Conservation (phyloP, 495 filamentous ascomycete species). For the Aspergillus cavernicola region DNA sequence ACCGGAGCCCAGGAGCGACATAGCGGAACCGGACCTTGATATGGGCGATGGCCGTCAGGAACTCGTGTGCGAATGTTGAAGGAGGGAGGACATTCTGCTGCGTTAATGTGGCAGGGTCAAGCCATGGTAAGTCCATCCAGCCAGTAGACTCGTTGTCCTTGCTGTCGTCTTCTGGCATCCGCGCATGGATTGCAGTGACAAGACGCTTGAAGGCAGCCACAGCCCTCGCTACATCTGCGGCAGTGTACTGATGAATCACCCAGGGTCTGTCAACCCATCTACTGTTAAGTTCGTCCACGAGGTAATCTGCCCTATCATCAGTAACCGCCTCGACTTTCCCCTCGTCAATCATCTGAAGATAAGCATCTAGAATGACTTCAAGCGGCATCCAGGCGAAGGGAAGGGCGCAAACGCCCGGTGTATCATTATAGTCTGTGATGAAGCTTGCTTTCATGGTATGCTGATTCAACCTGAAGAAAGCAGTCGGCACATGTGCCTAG, state of each 20-base stretch:
- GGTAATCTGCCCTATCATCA: not conserved
- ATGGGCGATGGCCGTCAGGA: not conserved
- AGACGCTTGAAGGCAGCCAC: slow-evolving; percentile 11
- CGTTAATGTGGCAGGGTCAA: slow-evolving; percentile 4
- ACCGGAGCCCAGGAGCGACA: slow-evolving; percentile 12
- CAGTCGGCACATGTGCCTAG: no score
- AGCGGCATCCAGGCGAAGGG: slow-evolving; percentile 15
- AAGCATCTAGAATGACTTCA: slow-evolving; percentile 14
- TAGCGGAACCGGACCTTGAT: slow-evolving; percentile 11
- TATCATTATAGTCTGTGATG: slow-evolving; percentile 7
- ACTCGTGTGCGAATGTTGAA: not conserved
- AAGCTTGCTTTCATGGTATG: slow-evolving; percentile 11
- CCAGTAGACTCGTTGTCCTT: not conserved
- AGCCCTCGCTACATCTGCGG: slow-evolving; percentile 7
- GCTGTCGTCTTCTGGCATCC: slow-evolving; percentile 3
- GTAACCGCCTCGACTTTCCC: slow-evolving; percentile 10
- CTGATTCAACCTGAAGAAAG: slow-evolving; percentile 15
- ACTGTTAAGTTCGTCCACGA: no score
- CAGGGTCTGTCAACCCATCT: not conserved
- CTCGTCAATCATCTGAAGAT: slow-evolving; percentile 15
- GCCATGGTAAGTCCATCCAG: slow-evolving; percentile 10
- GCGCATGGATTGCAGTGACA: slow-evolving; percentile 1
- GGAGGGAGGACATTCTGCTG: not conserved
- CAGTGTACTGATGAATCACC: slow-evolving; percentile 12
- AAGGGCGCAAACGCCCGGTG: not conserved